A percentile compares a stretch with the other conserved stretches of the same genome.
Evolutionary conservation across 768 basidiomycete species (phyloP).

Genomic region (Tubosaeta sp.): DNA sequence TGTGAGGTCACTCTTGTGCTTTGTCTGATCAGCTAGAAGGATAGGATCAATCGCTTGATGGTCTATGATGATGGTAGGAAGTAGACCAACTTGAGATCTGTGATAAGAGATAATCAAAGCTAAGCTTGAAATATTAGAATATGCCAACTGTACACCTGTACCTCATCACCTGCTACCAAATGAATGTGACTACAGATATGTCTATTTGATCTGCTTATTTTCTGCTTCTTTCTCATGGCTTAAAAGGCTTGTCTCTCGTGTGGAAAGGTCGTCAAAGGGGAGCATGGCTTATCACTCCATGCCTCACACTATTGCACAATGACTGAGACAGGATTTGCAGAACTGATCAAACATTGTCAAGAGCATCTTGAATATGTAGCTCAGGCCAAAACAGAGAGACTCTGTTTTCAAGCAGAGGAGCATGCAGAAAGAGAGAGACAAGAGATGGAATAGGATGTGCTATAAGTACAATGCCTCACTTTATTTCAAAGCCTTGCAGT

Average conservation of each 20-base stretch:
- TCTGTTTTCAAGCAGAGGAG: not conserved
- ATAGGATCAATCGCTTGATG: not conserved
- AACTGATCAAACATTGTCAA: not conserved
- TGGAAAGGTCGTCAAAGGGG: not conserved
- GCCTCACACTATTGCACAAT: not conserved
- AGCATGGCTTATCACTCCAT: not conserved
- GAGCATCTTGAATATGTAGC: not conserved
- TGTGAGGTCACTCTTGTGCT: not conserved
- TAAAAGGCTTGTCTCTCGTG: not conserved
- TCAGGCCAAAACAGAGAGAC: not conserved
- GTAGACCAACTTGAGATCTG: not conserved
- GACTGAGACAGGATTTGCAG: not conserved
- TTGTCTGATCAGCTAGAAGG: not conserved
- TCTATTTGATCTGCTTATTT: not conserved
- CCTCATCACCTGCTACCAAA: not conserved
- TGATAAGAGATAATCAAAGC: not conserved
- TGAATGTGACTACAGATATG: not conserved
- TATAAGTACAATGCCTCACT: not conserved
- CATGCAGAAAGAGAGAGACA: not conserved
- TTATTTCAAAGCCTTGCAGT: not conserved
- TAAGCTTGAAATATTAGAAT: too few species aligned
- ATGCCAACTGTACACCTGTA: too few species aligned
- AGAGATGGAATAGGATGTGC: not conserved
- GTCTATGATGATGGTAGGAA: not conserved
- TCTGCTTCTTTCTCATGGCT: not conserved